These are phyloP conservation scores for Aspergillus panamensis DNA, from an alignment of 495 filamentous ascomycete genomes.

Conservation along the genomic window DNA sequence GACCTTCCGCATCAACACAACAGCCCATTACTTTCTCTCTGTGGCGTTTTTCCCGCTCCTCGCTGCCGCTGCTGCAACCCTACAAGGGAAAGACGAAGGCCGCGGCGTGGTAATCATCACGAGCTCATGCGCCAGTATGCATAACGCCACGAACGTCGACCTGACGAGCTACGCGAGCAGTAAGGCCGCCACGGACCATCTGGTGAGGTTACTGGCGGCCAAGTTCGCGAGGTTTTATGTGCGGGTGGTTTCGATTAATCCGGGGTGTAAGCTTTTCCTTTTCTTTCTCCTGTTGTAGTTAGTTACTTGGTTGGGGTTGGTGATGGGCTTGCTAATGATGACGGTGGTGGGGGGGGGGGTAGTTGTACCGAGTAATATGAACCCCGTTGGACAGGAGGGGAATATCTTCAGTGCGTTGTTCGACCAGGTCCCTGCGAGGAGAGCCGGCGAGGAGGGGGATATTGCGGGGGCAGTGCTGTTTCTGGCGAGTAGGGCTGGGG, in stretches of 20 bases:
- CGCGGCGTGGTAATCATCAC: slow-evolving; percentile 42
- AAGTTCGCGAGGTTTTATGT: slow-evolving; percentile 45
- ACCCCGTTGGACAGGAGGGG: slow-evolving; percentile 40
- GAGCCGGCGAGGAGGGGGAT: slow-evolving; percentile 37
- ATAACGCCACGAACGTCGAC: slow-evolving; percentile 47
- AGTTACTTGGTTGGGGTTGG: background rate
- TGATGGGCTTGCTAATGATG: background rate
- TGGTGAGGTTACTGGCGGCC: slow-evolving; percentile 40
- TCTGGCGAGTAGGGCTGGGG: slow-evolving; percentile 39
- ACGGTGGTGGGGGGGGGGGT: background rate
- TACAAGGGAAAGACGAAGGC: slow-evolving; percentile 32
- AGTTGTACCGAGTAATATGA: slow-evolving; percentile 49
- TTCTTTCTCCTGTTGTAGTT: background rate
- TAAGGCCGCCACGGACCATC: slow-evolving; percentile 46
- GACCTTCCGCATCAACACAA: slow-evolving; percentile 42
- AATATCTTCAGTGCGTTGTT: slow-evolving; percentile 44
- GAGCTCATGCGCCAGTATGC: slow-evolving; percentile 46
- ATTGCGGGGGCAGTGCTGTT: slow-evolving; percentile 42
- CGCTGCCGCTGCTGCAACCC: slow-evolving; percentile 26
- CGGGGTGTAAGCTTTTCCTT: slow-evolving; percentile 35
- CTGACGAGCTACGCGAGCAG: slow-evolving; percentile 44
- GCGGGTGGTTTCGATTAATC: slow-evolving; percentile 43
- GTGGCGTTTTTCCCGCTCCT: slow-evolving; percentile 41
- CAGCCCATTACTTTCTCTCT: slow-evolving; percentile 43
- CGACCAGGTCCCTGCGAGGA: slow-evolving; percentile 41